Evolutionary conservation across 768 basidiomycete genomes (phyloP), one percentile per base, ranked within the genome.

Genomic region (Lactarius akahatsu): DNA sequence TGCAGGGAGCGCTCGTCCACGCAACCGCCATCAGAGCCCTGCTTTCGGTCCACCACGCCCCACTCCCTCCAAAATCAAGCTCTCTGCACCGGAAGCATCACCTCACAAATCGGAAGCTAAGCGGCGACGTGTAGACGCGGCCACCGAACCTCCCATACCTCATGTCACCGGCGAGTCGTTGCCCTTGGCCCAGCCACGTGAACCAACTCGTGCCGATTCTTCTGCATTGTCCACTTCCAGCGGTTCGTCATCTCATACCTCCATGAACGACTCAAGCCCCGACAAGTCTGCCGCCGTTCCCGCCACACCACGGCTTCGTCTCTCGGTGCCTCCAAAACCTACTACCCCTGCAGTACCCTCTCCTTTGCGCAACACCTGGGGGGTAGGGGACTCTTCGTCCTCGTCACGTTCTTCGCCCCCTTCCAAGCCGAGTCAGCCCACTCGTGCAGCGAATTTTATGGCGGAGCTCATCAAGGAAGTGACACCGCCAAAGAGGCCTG

Each of bases 351-450:
- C 81, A 15, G 76, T 85, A 9, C 89, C 91, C 18, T 92, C 90
- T 11, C 91, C 91, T 30, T 78, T 93, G 54, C 83, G 91, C 6
- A 87, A 92, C 70, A 80, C 88, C 3, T 92, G 90, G 90, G 78
- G 81, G 20, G 78, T 80, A 54, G 76, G 75, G 38, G 82, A 80
- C 58, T 74, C 76, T 7, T 64, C 77, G 1, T 72, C 34, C 34
- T 10, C 76, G 13, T 74, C 78, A 43, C 73, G 62, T 13, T 61
- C 65, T 18, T 67, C 71, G 66, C 66, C 72, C 30, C 41, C 66
- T 56, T 47, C 66, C 20, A 67, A 67, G 68, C 41, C 79, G 60
- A 72, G 76, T 23, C 83, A 80, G 62, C 85, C 83, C 32, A 90
- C 88, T 2, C 84, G 86, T 71, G 85, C 89, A 6, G 90, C 89